phyloP scores from a whole-genome alignment of 2,329 filamentous ascomycete species.

The Lachnellula willkommii region DNA sequence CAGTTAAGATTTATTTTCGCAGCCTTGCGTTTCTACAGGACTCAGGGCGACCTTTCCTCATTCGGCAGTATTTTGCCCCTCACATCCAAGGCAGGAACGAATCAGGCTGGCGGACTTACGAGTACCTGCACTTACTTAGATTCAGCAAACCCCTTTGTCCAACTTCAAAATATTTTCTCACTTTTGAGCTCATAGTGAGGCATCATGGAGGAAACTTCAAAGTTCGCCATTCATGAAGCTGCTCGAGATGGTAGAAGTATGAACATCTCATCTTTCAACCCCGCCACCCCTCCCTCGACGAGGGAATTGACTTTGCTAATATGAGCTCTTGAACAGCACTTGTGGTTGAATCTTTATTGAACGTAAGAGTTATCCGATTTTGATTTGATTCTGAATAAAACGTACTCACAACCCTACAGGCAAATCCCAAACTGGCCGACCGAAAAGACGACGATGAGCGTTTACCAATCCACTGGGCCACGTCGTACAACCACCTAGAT shows the following conservation, averaged over 20 bases:
- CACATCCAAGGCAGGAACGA: conserved; percentile 1
- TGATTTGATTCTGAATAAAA: background rate
- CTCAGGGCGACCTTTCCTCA: background rate
- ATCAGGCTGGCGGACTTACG: conserved; percentile 11
- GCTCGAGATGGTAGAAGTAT: conserved; percentile 78
- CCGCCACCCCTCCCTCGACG: conserved; percentile 2
- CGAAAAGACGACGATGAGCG: conserved; percentile 79
- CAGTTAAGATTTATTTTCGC: conserved; percentile 6
- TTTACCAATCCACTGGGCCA: conserved; percentile 89
- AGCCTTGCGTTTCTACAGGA: conserved; percentile 10
- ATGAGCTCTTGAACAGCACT: conserved; percentile 44
- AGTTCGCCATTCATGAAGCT: conserved; percentile 82
- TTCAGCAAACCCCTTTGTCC: background rate
- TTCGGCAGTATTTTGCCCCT: conserved; percentile 7
- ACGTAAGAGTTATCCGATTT: conserved; percentile 41
- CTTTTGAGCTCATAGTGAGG: background rate
- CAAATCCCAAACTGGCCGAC: conserved; percentile 71
- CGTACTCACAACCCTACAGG: conserved; percentile 40
- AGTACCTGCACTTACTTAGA: conserved; percentile 1
- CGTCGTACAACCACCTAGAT: conserved; percentile 71
- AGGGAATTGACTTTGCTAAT: conserved; percentile 20
- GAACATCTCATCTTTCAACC: conserved; percentile 22
- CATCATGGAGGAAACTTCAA: conserved; percentile 42
- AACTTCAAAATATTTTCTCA: background rate
- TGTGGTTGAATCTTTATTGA: conserved; percentile 69